Conservation (phyloP, 176 grass and related monocot genomes). For the Phyllostachys edulis region DNA sequence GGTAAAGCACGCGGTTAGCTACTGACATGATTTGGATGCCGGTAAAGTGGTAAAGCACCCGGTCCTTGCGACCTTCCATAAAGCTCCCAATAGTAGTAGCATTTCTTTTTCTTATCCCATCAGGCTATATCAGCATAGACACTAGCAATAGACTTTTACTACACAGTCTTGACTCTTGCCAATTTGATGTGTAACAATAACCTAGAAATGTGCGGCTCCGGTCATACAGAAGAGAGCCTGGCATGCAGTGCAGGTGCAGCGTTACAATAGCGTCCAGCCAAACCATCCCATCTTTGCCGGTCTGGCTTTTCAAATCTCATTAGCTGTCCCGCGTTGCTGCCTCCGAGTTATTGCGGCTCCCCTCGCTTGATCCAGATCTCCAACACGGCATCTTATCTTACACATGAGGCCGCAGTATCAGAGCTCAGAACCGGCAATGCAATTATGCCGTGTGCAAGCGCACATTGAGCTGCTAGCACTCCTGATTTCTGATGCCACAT, state of each 20-base stretch:
- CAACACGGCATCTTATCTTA: constrained; percentile 23
- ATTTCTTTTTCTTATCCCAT: constrained; percentile 23
- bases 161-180: not conserved
- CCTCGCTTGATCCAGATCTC: constrained; percentile 35
- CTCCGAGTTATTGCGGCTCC: constrained; percentile 35
- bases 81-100: not conserved
- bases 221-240: constrained; percentile 24
- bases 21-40: constrained; percentile 7
- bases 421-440: not conserved
- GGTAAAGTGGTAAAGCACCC: constrained; percentile 41
- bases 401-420: not conserved
- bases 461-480: not conserved
- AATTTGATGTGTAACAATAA: not conserved
- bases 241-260: not conserved
- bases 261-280: constrained; percentile 19
- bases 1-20: not conserved
- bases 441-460: not conserved
- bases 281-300: constrained; percentile 37
- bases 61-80: not conserved
- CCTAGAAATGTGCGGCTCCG: not conserved
- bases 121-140: not conserved
- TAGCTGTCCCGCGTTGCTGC: constrained; percentile 30
- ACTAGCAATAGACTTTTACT: not conserved
- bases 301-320: constrained; percentile 10
- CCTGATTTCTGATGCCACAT: too few species aligned